Percentiles rank a stretch among this genome's conserved stretches.
These are phyloP conservation scores for Hemileia vastatrix DNA, from an alignment of 1,284 basidiomycete species.

Conservation along the genomic window DNA sequence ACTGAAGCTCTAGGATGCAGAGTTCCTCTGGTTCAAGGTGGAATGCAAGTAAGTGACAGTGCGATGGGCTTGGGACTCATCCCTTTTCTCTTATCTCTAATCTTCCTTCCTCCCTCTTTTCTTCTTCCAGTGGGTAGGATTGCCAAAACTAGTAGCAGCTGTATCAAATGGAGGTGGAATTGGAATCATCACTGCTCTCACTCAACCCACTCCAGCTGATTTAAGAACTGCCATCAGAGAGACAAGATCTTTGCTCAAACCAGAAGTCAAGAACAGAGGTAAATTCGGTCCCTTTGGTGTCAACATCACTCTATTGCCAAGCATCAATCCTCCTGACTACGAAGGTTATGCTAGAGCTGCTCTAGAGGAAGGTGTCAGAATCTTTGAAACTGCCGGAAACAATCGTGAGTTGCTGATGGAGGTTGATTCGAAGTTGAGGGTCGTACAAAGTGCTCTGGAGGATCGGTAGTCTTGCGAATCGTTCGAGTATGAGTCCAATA, in stretches of 20 bases:
- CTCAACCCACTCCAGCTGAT: constrained; percentile 74
- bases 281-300: constrained; percentile 54
- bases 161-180: constrained; percentile 77
- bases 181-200: constrained; percentile 73
- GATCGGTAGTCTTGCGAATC: too few species aligned
- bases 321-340: constrained; percentile 84
- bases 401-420: constrained; percentile 54
- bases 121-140: constrained; percentile 56
- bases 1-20: constrained; percentile 44
- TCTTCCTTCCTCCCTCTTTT: constrained; percentile 29
- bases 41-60: constrained; percentile 21
- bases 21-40: constrained; percentile 36
- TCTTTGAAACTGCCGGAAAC: constrained; percentile 90
- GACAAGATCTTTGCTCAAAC: constrained; percentile 48
- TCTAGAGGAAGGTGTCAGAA: constrained; percentile 51
- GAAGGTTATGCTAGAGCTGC: constrained; percentile 48
- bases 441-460: too few species aligned
- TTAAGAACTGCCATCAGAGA: constrained; percentile 69
- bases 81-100: constrained; percentile 18
- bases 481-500: neutral
- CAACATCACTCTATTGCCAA: constrained; percentile 80
- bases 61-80: constrained; percentile 1
- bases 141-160: constrained; percentile 63
- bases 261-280: constrained; percentile 31
- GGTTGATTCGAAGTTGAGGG: neutral